A percentile compares a stretch with the other conserved stretches of the same genome.
phyloP scores from a whole-genome alignment of 2,329 filamentous ascomycete genomes.

The Blastomyces gilchristii region DNA sequence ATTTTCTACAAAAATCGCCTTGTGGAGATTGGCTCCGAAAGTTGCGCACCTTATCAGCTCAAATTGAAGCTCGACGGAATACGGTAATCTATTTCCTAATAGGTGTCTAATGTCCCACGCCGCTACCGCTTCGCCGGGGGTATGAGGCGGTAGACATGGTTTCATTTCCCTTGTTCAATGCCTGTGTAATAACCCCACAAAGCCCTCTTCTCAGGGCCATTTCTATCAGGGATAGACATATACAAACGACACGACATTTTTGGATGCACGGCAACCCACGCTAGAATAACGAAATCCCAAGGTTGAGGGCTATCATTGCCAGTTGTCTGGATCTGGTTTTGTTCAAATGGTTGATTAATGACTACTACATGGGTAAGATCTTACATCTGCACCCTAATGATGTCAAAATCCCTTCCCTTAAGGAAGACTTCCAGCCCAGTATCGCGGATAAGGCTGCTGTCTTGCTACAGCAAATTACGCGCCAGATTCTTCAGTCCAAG shows the following conservation, averaged over 20 bases:
- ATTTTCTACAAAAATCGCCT: not conserved
- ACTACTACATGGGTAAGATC: not conserved
- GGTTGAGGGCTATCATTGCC: not conserved
- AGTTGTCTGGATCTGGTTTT: not conserved
- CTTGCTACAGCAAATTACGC: not conserved
- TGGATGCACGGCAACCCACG: not conserved
- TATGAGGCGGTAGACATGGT: not conserved
- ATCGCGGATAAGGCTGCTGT: not conserved
- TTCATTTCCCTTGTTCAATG: not conserved
- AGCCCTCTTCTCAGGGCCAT: not conserved
- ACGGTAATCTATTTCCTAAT: not conserved
- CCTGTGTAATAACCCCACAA: too few relatives aligned
- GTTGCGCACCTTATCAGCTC: not conserved
- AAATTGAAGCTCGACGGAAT: not conserved
- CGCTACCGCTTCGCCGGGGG: too few relatives aligned
- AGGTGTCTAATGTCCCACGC: not conserved
- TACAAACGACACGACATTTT: not conserved
- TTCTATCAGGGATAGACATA: not conserved
- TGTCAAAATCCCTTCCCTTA: not conserved
- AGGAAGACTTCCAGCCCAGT: not conserved
- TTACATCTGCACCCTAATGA: not conserved
- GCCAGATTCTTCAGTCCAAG: not conserved
- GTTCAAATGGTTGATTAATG: not conserved
- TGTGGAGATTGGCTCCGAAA: not conserved
- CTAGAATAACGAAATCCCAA: not conserved